Evolutionary conservation across 108 stramenopile species (phyloP).

Genomic region (Tribonema minus): DNA sequence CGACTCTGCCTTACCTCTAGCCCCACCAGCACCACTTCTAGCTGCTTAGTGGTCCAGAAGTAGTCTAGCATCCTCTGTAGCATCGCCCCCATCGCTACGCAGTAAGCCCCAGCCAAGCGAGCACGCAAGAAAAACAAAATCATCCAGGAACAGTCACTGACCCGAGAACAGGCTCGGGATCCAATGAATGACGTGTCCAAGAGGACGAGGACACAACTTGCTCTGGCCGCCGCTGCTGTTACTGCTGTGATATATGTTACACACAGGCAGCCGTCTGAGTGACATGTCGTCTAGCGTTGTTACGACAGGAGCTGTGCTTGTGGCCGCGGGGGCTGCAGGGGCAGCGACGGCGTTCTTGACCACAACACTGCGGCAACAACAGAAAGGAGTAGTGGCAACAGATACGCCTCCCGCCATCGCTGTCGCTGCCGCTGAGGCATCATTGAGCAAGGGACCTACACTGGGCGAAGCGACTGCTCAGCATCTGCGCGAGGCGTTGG

Average conservation of each 20-base stretch:
- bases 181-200: not conserved
- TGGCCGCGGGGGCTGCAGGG: not conserved
- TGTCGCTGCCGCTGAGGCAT: not conserved
- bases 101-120: too few species aligned
- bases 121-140: too few species aligned
- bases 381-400: not conserved
- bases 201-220: not conserved
- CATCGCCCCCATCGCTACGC: slow-evolving; percentile 31
- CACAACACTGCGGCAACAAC: not conserved
- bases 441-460: not conserved
- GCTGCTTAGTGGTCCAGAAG: slow-evolving; percentile 90
- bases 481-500: too few species aligned
- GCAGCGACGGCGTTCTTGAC: not conserved
- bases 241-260: not conserved
- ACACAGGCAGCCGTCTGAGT: too few species aligned
- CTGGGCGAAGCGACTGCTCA: not conserved
- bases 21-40: slow-evolving; percentile 93
- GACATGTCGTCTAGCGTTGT: not conserved
- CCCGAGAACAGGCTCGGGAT: too few species aligned
- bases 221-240: not conserved
- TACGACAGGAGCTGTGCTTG: not conserved
- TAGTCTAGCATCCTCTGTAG: slow-evolving; percentile 25
- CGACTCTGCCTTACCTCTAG: too few species aligned
- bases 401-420: not conserved
- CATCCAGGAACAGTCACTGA: too few species aligned